A percentile compares a stretch with the other conserved stretches of the same genome.
phyloP scores from a whole-genome alignment of 2,329 filamentous ascomycete species.

The Fusarium succisae region DNA sequence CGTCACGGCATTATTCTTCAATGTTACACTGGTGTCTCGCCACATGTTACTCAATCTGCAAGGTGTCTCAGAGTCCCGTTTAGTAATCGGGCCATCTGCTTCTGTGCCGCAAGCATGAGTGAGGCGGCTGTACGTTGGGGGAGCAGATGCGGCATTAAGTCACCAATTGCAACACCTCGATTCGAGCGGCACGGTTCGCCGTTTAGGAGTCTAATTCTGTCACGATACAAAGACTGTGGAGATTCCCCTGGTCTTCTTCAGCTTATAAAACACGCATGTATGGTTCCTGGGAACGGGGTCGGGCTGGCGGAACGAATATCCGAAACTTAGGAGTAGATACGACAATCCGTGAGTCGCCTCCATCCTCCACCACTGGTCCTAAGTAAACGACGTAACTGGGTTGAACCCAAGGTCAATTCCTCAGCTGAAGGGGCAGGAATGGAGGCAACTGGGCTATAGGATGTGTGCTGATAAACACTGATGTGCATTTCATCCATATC shows the following conservation, averaged over 20 bases:
- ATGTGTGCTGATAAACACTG: neutral
- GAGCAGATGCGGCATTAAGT: neutral
- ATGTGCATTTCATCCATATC: neutral
- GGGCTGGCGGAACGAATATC: neutral
- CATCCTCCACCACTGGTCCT: no score
- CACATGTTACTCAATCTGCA: accelerated
- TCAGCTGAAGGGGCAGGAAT: accelerated
- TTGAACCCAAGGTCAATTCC: neutral
- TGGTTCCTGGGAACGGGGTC: neutral
- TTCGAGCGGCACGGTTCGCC: neutral
- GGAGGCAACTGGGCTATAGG: neutral
- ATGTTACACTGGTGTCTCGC: accelerated
- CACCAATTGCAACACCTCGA: neutral
- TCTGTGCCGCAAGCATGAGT: neutral
- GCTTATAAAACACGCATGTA: neutral
- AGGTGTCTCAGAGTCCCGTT: accelerated
- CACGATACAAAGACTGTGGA: neutral
- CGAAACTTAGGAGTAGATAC: neutral
- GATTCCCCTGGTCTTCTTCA: neutral
- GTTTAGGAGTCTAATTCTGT: no score
- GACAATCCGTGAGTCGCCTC: neutral
- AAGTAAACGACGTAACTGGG: accelerated
- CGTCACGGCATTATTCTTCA: neutral
- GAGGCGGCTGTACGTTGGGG: neutral
- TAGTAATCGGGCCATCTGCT: accelerated